Percentiles rank a stretch among this genome's conserved stretches.
Conservation (phyloP, 768 basidiomycete genomes). For the Mycena crocata region DNA sequence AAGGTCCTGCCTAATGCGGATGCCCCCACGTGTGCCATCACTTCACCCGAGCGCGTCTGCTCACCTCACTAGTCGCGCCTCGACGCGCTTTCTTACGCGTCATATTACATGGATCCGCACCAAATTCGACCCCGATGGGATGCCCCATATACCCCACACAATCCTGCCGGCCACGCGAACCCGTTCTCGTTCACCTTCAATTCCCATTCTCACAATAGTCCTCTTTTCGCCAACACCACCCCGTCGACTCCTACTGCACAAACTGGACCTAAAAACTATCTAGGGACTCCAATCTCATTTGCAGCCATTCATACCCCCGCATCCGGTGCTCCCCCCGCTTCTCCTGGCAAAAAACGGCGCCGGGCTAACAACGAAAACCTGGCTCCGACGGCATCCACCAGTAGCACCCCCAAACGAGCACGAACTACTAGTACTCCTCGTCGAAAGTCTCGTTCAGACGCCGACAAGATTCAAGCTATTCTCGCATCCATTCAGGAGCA, state of each 20-base stretch:
- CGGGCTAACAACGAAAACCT: too few species aligned
- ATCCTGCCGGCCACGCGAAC: neutral
- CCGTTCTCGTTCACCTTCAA: neutral
- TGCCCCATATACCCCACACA: neutral
- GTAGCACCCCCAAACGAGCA: too few species aligned
- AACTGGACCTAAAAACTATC: neutral
- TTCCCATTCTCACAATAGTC: neutral
- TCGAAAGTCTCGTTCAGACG: neutral
- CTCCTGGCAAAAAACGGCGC: too few species aligned
- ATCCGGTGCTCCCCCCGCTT: too few species aligned
- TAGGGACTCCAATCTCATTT: neutral
- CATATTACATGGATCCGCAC: neutral
- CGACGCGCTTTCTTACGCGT: neutral
- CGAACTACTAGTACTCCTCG: too few species aligned
- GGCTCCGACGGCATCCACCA: too few species aligned
- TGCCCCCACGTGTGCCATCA: neutral
- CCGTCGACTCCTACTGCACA: neutral
- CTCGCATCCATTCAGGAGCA: neutral
- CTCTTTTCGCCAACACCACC: neutral
- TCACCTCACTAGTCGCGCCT: neutral
- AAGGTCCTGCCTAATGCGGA: neutral
- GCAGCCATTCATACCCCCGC: neutral
- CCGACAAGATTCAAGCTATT: neutral
- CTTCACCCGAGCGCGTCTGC: neutral
- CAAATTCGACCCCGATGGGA: neutral